A percentile compares a stretch with the other conserved stretches of the same genome.
Conservation (phyloP, 2,329 filamentous ascomycete genomes). For the Tolypocladium capitatum region DNA sequence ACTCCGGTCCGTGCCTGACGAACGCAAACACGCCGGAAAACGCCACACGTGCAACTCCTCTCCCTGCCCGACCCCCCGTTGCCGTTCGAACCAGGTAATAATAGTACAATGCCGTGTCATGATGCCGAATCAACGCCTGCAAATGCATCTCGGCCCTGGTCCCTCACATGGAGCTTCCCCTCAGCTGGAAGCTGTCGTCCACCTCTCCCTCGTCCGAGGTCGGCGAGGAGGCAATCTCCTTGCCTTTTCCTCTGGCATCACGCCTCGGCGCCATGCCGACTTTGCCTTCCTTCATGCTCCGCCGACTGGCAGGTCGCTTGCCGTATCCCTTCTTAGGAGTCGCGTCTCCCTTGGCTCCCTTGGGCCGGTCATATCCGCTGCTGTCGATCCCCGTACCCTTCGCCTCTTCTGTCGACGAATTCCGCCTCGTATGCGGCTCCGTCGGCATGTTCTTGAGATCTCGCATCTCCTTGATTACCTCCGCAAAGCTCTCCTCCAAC, state of each 20-base stretch:
- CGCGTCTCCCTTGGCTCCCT: constrained; percentile 12
- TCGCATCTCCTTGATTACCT: constrained; percentile 72
- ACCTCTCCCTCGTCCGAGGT: constrained; percentile 21
- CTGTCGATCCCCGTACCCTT: constrained; percentile 18
- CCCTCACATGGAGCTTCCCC: constrained; percentile 28
- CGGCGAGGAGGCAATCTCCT: constrained; percentile 25
- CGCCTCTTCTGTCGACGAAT: constrained; percentile 34
- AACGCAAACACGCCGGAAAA: neutral
- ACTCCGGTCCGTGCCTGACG: neutral
- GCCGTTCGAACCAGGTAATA: neutral
- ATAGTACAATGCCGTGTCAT: neutral
- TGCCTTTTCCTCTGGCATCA: constrained; percentile 33
- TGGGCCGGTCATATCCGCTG: constrained; percentile 17
- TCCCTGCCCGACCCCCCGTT: neutral
- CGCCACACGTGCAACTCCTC: neutral
- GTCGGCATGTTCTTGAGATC: constrained; percentile 38
- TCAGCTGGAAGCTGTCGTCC: constrained; percentile 15
- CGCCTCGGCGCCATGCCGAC: constrained; percentile 12
- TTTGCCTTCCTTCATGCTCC: constrained; percentile 28
- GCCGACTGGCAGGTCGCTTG: constrained; percentile 24
- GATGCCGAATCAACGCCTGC: neutral
- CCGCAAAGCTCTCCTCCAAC: constrained; percentile 78
- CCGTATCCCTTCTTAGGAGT: constrained; percentile 14
- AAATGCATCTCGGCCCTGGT: neutral
- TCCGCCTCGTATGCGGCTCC: constrained; percentile 34